Evolutionary conservation across 768 basidiomycete genomes (phyloP).

Genomic region (Panaeolus cyanescens): DNA sequence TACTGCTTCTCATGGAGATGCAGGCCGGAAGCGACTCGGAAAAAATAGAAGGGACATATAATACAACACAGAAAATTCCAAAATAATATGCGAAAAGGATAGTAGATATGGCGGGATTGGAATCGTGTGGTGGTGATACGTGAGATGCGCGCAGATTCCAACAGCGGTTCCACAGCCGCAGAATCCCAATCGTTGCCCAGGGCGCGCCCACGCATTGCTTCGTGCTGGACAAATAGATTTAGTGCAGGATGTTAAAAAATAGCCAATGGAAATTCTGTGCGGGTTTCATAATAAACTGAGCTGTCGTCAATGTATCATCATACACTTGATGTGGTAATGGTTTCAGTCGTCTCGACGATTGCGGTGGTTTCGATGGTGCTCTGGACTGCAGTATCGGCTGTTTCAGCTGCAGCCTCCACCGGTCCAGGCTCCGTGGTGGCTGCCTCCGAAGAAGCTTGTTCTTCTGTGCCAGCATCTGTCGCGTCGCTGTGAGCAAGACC

Average conservation of each 20-base stretch:
- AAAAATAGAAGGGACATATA: slow-evolving; percentile 24
- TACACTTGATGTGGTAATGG: not conserved
- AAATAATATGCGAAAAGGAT: slow-evolving; percentile 34
- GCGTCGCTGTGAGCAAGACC: slow-evolving; percentile 43
- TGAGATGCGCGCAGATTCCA: slow-evolving; percentile 12
- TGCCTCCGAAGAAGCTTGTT: slow-evolving; percentile 14
- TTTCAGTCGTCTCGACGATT: not conserved
- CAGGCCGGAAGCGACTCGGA: slow-evolving; percentile 9
- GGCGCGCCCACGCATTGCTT: slow-evolving; percentile 13
- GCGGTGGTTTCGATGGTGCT: not conserved
- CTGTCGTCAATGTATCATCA: not conserved
- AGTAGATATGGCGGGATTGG: slow-evolving; percentile 25
- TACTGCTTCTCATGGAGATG: not conserved
- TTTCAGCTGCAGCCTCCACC: not conserved
- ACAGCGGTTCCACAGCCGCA: not conserved
- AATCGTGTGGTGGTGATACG: slow-evolving; percentile 20
- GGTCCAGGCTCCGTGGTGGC: not conserved
- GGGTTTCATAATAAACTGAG: not conserved
- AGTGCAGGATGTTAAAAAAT: slow-evolving; percentile 16
- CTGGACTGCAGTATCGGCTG: slow-evolving; percentile 2
- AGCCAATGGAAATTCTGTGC: slow-evolving; percentile 16
- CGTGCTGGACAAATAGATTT: slow-evolving; percentile 16
- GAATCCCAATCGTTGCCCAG: slow-evolving; percentile 1
- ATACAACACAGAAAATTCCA: slow-evolving; percentile 39
- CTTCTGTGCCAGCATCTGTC: slow-evolving; percentile 30